Conservation (phyloP, 768 basidiomycete genomes). For the Phylloporus scabripes region DNA sequence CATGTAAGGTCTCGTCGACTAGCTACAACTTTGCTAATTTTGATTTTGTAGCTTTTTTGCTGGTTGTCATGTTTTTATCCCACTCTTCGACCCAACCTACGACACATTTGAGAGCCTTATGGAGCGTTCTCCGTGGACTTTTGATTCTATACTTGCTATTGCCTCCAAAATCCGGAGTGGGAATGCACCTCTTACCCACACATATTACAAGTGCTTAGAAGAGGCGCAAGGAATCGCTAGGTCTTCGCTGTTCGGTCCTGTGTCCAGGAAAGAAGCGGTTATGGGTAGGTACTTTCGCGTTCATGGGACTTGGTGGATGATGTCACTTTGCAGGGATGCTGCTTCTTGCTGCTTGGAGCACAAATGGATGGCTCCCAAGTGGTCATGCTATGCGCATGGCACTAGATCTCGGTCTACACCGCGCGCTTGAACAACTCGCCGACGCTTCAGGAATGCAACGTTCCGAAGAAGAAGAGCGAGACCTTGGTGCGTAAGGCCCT, state of each 20-base stretch:
- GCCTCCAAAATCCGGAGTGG: slow-evolving; percentile 91
- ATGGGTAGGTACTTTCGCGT: slow-evolving; percentile 52
- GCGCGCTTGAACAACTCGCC: slow-evolving; percentile 86
- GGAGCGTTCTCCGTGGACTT: slow-evolving; percentile 93
- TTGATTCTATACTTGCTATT: slow-evolving; percentile 88
- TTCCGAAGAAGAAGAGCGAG: slow-evolving; percentile 78
- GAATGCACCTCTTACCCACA: slow-evolving; percentile 75
- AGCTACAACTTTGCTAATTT: neutral
- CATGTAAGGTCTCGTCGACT: slow-evolving; percentile 51
- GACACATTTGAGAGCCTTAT: slow-evolving; percentile 91
- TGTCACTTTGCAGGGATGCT: slow-evolving; percentile 62
- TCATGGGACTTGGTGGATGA: slow-evolving; percentile 3
- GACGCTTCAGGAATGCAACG: slow-evolving; percentile 61
- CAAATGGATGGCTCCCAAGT: slow-evolving; percentile 91
- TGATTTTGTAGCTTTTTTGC: slow-evolving; percentile 73
- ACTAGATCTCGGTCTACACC: slow-evolving; percentile 86
- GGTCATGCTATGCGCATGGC: slow-evolving; percentile 98
- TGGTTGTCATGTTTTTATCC: slow-evolving; percentile 94
- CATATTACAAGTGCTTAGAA: slow-evolving; percentile 88
- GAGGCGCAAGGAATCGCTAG: slow-evolving; percentile 96
- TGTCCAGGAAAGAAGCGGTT: slow-evolving; percentile 91
- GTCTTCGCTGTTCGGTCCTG: slow-evolving; percentile 88
- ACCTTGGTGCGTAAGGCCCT: slow-evolving; percentile 55
- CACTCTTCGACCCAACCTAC: slow-evolving; percentile 87
- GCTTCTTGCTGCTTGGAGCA: slow-evolving; percentile 87